phyloP scores from a whole-genome alignment of 83 land plant species.

The Isoetes engelmannii region DNA sequence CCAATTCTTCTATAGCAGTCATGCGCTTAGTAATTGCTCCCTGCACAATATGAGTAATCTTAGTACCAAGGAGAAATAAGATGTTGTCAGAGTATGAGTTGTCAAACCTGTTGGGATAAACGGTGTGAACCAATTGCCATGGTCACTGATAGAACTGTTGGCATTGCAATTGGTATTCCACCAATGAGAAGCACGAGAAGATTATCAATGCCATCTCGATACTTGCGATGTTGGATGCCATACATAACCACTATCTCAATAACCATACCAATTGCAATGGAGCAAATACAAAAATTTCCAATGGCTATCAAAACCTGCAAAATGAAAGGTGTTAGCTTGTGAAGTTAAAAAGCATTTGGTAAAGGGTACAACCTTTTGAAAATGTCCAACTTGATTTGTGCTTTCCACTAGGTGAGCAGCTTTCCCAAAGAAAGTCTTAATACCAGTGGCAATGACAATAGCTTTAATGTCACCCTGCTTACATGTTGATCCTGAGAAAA shows the following conservation, averaged over 20 bases:
- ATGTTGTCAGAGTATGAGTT: background rate
- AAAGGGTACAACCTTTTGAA: slow-evolving; percentile 41
- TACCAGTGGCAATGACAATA: slow-evolving; percentile 40
- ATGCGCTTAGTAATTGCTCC: slow-evolving; percentile 13
- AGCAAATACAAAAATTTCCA: slow-evolving; percentile 19
- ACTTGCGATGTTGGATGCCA: no score
- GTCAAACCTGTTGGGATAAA: background rate
- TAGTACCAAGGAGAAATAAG: slow-evolving; percentile 2
- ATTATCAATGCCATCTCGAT: slow-evolving; percentile 18
- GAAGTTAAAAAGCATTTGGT: no score
- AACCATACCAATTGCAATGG: background rate
- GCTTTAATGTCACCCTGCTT: no score
- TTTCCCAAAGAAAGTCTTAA: slow-evolving; percentile 32
- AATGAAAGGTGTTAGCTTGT: background rate
- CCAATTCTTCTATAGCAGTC: slow-evolving; percentile 35
- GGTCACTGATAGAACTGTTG: slow-evolving; percentile 2
- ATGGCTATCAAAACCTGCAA: no score
- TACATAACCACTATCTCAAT: no score
- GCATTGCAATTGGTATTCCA: slow-evolving; percentile 19
- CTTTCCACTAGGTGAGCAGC: slow-evolving; percentile 71
- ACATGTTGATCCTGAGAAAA: background rate
- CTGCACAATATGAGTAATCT: background rate
- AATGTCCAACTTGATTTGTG: slow-evolving; percentile 67
- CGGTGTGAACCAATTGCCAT: no score
- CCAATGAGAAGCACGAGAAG: slow-evolving; percentile 17